Evolutionary conservation across 2,329 filamentous ascomycete genomes (phyloP).

Genomic region (Botrytis deweyae): DNA sequence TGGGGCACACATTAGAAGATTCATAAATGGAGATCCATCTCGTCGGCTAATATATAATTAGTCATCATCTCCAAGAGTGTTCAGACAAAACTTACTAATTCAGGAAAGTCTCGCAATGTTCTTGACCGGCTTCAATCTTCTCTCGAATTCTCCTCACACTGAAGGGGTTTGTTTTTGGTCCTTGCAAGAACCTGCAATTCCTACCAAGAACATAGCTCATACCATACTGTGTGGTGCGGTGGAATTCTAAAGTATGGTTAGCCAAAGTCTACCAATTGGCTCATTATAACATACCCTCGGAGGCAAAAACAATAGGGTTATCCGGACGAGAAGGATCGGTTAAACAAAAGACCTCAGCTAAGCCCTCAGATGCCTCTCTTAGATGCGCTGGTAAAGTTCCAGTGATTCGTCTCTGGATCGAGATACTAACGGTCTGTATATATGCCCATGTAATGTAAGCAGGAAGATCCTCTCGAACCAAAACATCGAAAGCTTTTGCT

Average conservation of each 20-base stretch:
- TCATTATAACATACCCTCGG: slow-evolving; percentile 55
- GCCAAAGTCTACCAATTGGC: not conserved
- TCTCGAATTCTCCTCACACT: slow-evolving; percentile 62
- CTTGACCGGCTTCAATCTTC: slow-evolving; percentile 60
- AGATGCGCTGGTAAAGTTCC: slow-evolving; percentile 64
- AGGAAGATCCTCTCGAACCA: slow-evolving; percentile 68
- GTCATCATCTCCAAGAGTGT: slow-evolving; percentile 11
- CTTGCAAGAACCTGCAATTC: slow-evolving; percentile 78
- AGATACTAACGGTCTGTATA: slow-evolving; percentile 66
- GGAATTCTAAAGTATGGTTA: slow-evolving; percentile 58
- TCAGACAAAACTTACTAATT: slow-evolving; percentile 57
- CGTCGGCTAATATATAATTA: slow-evolving; percentile 48
- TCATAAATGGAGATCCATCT: slow-evolving; percentile 67
- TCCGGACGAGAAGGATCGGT: slow-evolving; percentile 71
- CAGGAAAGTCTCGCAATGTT: slow-evolving; percentile 71
- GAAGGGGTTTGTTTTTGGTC: slow-evolving; percentile 65
- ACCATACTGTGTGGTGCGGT: slow-evolving; percentile 72
- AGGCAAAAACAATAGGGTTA: slow-evolving; percentile 76
- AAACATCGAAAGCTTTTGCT: slow-evolving; percentile 60
- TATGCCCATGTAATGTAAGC: slow-evolving; percentile 70
- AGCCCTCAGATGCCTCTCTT: slow-evolving; percentile 67
- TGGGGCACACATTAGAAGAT: slow-evolving; percentile 63
- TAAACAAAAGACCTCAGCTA: slow-evolving; percentile 75
- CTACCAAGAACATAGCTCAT: slow-evolving; percentile 71
- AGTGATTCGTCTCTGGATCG: slow-evolving; percentile 66